Base-by-base conservation (phyloP, 306 rosid species). In the Trifolium repens region DNA sequence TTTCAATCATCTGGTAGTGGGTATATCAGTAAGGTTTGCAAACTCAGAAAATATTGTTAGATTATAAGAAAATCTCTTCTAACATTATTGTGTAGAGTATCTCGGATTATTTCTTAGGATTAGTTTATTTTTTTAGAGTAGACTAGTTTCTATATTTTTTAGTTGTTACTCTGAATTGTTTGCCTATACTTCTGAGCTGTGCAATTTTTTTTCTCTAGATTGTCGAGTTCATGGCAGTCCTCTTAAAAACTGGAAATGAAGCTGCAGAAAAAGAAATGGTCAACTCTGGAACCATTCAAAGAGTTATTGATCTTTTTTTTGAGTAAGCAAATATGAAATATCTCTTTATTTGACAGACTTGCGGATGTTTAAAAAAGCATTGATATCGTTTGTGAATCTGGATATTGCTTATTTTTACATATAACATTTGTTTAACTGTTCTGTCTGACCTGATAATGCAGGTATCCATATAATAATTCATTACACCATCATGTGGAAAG, bases 401-500 rank as follows among this genome's bases (percentile, higher is more conserved):
- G 61, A 61, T 67, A 63, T 49, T 72, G 62, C 59, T 71, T 62
- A 42, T 65, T 13, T 70, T 79, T 64, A 70, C 58, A 66, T 64
- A 69, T 44, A 19, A 24, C n/a, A n/a, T 71, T 62, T 69, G 49
- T 55, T 62, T 52, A 74, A 46, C 70, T 57, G 50, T 53, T 60
- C n/a, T 77, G 44, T 44, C 35, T 63, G 49, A 44, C 59, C 26
- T 61, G 76, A 77, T 78, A 37, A 62, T 89, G 83, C 94, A 96
- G 99, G 90, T 96, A 92, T 84, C 97, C 97, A 4, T 92, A 82
- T 86, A 96, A 96, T 83, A 96, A 90, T 52, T 74, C 90, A 14
- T 68, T 96, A 78, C 99, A 96, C 71, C 99, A 92, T 85, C 99
- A 92, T 80, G 91, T 90, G 64, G 98, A 96, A 76, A 96, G 94